These are phyloP conservation scores for Chrysoporthe deuterocubensis DNA, from an alignment of 2,329 filamentous ascomycete species.

Conservation along the genomic window DNA sequence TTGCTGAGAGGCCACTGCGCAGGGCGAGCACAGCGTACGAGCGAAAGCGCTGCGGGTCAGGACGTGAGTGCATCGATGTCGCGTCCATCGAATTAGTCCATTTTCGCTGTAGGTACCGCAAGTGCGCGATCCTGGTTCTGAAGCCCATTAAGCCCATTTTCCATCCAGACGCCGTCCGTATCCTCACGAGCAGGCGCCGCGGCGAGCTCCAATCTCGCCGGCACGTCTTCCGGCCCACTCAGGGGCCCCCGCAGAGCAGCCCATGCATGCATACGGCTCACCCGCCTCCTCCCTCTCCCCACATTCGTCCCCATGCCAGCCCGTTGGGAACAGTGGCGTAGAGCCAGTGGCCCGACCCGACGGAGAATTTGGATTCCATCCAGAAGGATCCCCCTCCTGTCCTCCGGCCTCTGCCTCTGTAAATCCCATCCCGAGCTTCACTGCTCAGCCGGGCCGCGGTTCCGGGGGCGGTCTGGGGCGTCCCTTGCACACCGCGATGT, in stretches of 20 bases:
- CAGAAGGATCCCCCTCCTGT: neutral
- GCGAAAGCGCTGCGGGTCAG: neutral
- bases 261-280: neutral
- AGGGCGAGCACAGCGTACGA: neutral
- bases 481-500: neutral
- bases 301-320: neutral
- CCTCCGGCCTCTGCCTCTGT: neutral
- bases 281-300: neutral
- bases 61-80: neutral
- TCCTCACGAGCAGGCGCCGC: too few relatives aligned
- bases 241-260: neutral
- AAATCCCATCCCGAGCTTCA: neutral
- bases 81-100: neutral
- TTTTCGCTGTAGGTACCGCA: neutral
- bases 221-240: neutral
- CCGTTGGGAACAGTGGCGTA: slow-evolving; percentile 2
- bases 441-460: slow-evolving; percentile 3
- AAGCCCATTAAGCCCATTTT: neutral
- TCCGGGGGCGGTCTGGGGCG: neutral
- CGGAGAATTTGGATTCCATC: slow-evolving; percentile 21
- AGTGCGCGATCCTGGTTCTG: neutral
- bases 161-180: neutral
- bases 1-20: too few relatives aligned
- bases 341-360: slow-evolving; percentile 6
- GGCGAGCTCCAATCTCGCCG: too few relatives aligned